Evolutionary conservation across 441 rosid species (phyloP).

Genomic region (Bocquillonia castaneifolia): DNA sequence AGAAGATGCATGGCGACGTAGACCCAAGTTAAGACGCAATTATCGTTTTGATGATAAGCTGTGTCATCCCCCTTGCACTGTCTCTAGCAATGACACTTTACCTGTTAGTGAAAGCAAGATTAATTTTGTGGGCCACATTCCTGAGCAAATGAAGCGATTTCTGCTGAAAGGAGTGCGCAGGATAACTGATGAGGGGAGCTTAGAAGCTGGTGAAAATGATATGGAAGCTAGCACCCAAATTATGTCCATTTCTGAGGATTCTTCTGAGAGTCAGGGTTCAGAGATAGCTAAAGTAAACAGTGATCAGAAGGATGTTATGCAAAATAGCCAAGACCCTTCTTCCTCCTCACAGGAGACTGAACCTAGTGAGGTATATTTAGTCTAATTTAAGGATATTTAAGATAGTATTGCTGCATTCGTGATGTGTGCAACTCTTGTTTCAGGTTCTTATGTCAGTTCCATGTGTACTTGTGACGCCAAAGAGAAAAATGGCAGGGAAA

Average conservation of each 20-base stretch:
- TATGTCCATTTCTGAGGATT: slow-evolving; percentile 41
- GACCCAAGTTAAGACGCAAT: slow-evolving; percentile 88
- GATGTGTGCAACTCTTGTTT: slow-evolving; percentile 29
- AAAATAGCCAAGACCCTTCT: slow-evolving; percentile 52
- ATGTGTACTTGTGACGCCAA: slow-evolving; percentile 88
- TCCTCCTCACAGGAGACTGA: slow-evolving; percentile 64
- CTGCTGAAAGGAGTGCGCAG: slow-evolving; percentile 79
- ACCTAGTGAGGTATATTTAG: slow-evolving; percentile 64
- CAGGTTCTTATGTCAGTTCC: slow-evolving; percentile 83
- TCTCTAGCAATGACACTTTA: slow-evolving; percentile 42
- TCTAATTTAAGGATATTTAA: slow-evolving; percentile 17
- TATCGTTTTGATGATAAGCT: slow-evolving; percentile 89
- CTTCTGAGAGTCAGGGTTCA: slow-evolving; percentile 42
- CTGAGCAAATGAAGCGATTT: slow-evolving; percentile 97
- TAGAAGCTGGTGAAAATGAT: slow-evolving; percentile 64
- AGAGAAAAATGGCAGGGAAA: slow-evolving; percentile 88
- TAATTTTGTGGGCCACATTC: slow-evolving; percentile 76
- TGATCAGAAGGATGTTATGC: slow-evolving; percentile 57
- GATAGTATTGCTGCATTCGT: slow-evolving; percentile 25
- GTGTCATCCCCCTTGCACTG: slow-evolving; percentile 60
- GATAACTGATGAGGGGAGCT: slow-evolving; percentile 81
- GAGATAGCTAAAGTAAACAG: slow-evolving; percentile 54
- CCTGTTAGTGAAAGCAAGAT: slow-evolving; percentile 51
- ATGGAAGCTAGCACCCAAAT: slow-evolving; percentile 46
- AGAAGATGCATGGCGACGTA: slow-evolving; percentile 95